A percentile compares a stretch with the other conserved stretches of the same genome.
These are phyloP conservation scores for Chlorella variabilis DNA, from an alignment of 163 green algal genomes.

Conservation along the genomic window DNA sequence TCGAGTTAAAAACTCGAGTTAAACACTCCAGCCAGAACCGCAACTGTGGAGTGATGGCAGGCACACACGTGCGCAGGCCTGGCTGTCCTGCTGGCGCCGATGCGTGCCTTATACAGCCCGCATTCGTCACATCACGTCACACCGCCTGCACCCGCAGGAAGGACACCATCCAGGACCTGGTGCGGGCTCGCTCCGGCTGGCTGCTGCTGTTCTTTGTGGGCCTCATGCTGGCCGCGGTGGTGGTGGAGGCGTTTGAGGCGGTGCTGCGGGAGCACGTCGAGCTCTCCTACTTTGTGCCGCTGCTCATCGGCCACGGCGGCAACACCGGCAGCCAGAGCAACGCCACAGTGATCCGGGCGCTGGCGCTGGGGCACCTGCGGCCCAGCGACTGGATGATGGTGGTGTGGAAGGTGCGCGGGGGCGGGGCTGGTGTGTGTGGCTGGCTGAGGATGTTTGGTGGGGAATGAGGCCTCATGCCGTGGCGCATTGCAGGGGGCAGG, in stretches of 20 bases:
- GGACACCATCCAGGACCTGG: slow-evolving; percentile 29
- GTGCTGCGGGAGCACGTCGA: slow-evolving; percentile 56
- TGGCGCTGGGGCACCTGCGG: slow-evolving; percentile 39
- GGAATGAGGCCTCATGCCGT: no score
- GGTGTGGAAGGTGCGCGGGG: slow-evolving; percentile 20
- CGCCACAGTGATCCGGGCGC: slow-evolving; percentile 60
- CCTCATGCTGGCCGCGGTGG: slow-evolving; percentile 71
- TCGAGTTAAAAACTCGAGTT: no score
- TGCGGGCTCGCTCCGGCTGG: slow-evolving; percentile 65
- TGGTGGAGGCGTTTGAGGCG: slow-evolving; percentile 66
- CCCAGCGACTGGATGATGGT: slow-evolving; percentile 17
- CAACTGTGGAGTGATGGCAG: background rate
- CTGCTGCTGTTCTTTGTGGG: slow-evolving; percentile 76
- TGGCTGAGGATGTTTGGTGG: background rate
- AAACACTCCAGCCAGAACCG: no score
- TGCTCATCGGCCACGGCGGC: slow-evolving; percentile 66
- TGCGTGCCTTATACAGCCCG: no score
- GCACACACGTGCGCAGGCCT: no score
- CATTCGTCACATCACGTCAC: no score
- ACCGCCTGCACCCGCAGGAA: background rate
- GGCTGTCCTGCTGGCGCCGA: background rate
- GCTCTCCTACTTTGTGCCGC: slow-evolving; percentile 67
- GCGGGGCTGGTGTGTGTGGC: background rate
- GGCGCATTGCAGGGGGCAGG: no score
- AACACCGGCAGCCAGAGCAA: slow-evolving; percentile 80